Evolutionary conservation across 108 stramenopile species (phyloP).

Genomic region (Nitzschia inconspicua): DNA sequence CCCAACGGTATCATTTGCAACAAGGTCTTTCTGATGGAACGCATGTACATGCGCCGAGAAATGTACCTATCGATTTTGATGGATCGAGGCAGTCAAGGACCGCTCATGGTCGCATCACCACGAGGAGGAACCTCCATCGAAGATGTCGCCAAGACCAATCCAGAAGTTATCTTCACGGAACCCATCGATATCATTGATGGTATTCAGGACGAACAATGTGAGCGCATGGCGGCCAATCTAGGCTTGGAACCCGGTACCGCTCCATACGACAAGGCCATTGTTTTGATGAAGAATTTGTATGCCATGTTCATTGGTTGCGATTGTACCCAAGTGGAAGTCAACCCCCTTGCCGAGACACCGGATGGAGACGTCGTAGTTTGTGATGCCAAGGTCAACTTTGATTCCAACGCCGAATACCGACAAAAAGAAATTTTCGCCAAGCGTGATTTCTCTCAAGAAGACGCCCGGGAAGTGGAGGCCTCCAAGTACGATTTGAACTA

Average conservation of each 20-base stretch:
- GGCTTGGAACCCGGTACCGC: slow-evolving; percentile 46
- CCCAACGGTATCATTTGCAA: slow-evolving; percentile 78
- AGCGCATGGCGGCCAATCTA: slow-evolving; percentile 51
- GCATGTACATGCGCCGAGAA: slow-evolving; percentile 73
- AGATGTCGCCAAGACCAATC: slow-evolving; percentile 73
- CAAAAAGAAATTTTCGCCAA: slow-evolving; percentile 71
- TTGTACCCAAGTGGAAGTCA: slow-evolving; percentile 91
- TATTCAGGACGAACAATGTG: slow-evolving; percentile 55
- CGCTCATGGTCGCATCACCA: slow-evolving; percentile 72
- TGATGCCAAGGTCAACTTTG: slow-evolving; percentile 94
- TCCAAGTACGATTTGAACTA: slow-evolving; percentile 89
- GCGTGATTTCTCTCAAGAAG: slow-evolving; percentile 83
- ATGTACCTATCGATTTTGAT: slow-evolving; percentile 86
- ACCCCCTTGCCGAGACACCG: slow-evolving; percentile 83
- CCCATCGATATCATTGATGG: slow-evolving; percentile 82
- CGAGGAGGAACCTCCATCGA: slow-evolving; percentile 84
- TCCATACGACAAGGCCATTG: slow-evolving; percentile 20
- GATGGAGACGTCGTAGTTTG: slow-evolving; percentile 65
- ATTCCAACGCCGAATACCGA: slow-evolving; percentile 85
- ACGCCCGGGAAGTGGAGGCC: slow-evolving; percentile 84
- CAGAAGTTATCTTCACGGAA: slow-evolving; percentile 70
- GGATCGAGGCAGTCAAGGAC: slow-evolving; percentile 81
- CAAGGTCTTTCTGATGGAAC: slow-evolving; percentile 70
- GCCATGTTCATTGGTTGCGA: slow-evolving; percentile 72
- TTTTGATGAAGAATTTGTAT: slow-evolving; percentile 72